Percentiles rank a stretch among this genome's conserved stretches.
Evolutionary conservation across 176 grass and related monocot genomes (phyloP).

Genomic region (Avena eriantha): DNA sequence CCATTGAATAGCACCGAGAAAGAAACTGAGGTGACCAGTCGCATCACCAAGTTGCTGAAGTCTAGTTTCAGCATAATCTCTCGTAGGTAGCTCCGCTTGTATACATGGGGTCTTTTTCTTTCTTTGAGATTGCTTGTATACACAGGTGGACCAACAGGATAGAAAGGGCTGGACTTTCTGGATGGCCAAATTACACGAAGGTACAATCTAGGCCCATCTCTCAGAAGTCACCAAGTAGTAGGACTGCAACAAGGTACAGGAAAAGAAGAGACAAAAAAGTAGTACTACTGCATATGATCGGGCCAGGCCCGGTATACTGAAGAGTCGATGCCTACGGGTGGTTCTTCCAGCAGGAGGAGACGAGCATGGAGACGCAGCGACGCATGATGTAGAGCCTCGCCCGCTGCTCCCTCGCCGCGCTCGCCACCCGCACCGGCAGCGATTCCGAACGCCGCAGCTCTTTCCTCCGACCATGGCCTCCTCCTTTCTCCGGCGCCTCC

Average conservation of each 20-base stretch:
- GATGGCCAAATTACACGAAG: slow-evolving; percentile 12
- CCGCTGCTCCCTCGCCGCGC: slow-evolving; percentile 55
- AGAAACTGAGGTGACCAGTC: no score
- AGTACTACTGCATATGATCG: not conserved
- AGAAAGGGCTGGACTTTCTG: not conserved
- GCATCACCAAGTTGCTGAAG: no score
- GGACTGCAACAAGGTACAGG: not conserved
- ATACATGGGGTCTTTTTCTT: not conserved
- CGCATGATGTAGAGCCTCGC: slow-evolving; percentile 67
- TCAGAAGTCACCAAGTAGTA: not conserved
- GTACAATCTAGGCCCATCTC: slow-evolving; percentile 14
- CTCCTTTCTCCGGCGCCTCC: not conserved
- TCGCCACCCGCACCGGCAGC: slow-evolving; percentile 25
- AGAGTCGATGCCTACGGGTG: not conserved
- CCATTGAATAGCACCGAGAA: no score
- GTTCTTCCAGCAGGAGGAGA: slow-evolving; percentile 43
- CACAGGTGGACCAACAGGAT: not conserved
- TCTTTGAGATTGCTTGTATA: not conserved
- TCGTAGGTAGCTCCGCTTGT: no score
- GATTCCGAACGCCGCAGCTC: not conserved
- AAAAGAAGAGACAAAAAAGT: not conserved
- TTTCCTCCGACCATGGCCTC: not conserved
- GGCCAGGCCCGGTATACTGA: not conserved
- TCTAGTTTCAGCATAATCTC: no score
- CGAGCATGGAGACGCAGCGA: slow-evolving; percentile 64